Percentiles rank a stretch among this genome's conserved stretches.
These are phyloP conservation scores for Alternaria dauci DNA, from an alignment of 2,329 filamentous ascomycete species.

Conservation along the genomic window DNA sequence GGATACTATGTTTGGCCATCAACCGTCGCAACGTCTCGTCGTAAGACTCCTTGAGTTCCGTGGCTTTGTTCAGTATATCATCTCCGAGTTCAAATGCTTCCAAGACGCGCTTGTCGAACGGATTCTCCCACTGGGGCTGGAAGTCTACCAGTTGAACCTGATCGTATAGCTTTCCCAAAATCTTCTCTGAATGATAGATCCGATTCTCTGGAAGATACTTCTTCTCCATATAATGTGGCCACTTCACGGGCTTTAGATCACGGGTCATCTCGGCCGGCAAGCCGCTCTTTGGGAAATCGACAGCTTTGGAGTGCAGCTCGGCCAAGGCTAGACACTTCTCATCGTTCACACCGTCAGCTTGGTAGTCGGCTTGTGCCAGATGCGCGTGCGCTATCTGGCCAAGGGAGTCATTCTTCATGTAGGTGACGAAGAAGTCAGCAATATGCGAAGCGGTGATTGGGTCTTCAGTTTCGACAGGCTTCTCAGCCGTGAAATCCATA, in stretches of 20 bases:
- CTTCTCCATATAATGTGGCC: constrained; percentile 91
- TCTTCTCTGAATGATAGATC: constrained; percentile 72
- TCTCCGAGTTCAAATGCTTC: constrained; percentile 65
- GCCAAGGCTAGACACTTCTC: constrained; percentile 75
- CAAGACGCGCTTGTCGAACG: constrained; percentile 81
- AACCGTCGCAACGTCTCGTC: constrained; percentile 79
- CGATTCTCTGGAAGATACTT: constrained; percentile 55
- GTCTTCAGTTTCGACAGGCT: constrained; percentile 64
- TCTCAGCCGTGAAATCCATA: constrained; percentile 76
- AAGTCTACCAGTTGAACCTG: constrained; percentile 75
- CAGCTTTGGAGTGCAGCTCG: constrained; percentile 83
- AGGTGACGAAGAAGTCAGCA: constrained; percentile 84
- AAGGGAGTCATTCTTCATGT: constrained; percentile 90
- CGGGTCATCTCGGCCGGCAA: constrained; percentile 73
- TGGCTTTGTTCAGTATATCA: constrained; percentile 65
- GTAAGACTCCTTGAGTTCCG: constrained; percentile 76
- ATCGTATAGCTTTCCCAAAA: constrained; percentile 86
- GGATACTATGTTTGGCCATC: constrained; percentile 84
- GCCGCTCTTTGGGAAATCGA: constrained; percentile 94
- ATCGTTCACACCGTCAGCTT: constrained; percentile 70
- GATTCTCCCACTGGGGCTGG: constrained; percentile 71
- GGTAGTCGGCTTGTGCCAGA: constrained; percentile 75
- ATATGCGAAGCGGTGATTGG: constrained; percentile 78
- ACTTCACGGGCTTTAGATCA: constrained; percentile 67
- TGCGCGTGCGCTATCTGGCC: constrained; percentile 83